Evolutionary conservation across 1,284 basidiomycete species (phyloP).

Genomic region (Cystobasidium sp.): DNA sequence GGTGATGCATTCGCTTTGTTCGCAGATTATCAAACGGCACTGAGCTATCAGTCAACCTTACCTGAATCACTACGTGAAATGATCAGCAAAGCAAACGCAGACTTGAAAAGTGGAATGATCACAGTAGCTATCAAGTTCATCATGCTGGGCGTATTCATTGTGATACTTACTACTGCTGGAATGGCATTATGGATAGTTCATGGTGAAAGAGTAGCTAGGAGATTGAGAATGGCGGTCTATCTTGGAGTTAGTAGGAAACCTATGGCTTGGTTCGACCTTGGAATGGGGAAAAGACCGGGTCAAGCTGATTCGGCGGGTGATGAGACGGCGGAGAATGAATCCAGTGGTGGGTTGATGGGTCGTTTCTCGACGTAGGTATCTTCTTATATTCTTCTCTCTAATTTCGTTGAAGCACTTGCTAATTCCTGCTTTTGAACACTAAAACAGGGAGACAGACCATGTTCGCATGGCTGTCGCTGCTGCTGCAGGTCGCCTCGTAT

Average conservation of each 20-base stretch:
- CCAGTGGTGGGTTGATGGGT: slow-evolving; percentile 85
- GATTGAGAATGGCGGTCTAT: slow-evolving; percentile 73
- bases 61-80: slow-evolving; percentile 58
- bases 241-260: slow-evolving; percentile 70
- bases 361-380: slow-evolving; percentile 78
- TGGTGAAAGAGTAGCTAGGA: slow-evolving; percentile 77
- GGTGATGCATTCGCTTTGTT: slow-evolving; percentile 85
- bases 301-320: slow-evolving; percentile 61
- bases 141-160: slow-evolving; percentile 69
- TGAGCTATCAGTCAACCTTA: slow-evolving; percentile 54
- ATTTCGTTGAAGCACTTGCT: background rate
- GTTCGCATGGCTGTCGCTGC: slow-evolving; percentile 81
- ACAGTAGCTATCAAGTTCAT: slow-evolving; percentile 71
- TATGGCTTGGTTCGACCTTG: slow-evolving; percentile 85
- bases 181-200: slow-evolving; percentile 83
- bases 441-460: slow-evolving; percentile 85
- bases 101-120: slow-evolving; percentile 67
- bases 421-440: background rate
- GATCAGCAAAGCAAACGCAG: slow-evolving; percentile 61
- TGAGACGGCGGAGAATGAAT: slow-evolving; percentile 67
- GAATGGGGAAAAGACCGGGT: slow-evolving; percentile 66
- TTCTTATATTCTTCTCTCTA: background rate
- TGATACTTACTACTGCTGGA: slow-evolving; percentile 69
- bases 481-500: slow-evolving; percentile 74
- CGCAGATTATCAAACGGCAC: slow-evolving; percentile 60